Percentiles rank a stretch among this genome's conserved stretches.
Conservation (phyloP, 345 rosid genomes). For the Ailanthus altissimus region DNA sequence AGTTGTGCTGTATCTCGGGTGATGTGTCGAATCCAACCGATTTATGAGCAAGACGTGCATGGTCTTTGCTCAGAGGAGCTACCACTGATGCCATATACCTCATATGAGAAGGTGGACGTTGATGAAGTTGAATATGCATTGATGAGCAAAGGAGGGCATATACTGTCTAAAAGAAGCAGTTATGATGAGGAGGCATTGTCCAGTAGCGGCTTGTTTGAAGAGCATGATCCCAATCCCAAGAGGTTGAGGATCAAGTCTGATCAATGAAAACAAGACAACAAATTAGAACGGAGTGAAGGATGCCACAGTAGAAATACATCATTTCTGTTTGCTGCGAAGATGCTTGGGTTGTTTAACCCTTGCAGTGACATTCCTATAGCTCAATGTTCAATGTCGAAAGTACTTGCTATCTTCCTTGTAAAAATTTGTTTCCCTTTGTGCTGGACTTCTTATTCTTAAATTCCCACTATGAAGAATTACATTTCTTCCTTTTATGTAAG, state of each 20-base stretch:
- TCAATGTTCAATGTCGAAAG: background rate
- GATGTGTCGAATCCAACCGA: background rate
- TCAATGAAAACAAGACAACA: background rate
- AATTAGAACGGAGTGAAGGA: background rate
- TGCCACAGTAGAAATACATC: background rate
- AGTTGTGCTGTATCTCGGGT: background rate
- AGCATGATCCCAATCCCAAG: background rate
- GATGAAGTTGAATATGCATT: background rate
- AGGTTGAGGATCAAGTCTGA: background rate
- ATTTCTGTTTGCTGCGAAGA: no score
- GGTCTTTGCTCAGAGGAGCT: background rate
- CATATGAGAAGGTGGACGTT: background rate
- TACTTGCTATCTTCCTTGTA: no score
- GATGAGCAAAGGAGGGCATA: background rate
- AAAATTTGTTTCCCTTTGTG: background rate
- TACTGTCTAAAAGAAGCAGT: background rate
- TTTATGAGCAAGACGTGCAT: background rate
- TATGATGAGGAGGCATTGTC: background rate
- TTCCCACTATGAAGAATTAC: no score
- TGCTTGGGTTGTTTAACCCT: no score
- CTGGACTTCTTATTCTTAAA: no score
- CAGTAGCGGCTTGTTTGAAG: background rate
- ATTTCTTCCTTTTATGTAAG: no score
- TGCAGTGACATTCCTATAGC: background rate
- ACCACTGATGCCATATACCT: background rate